A percentile compares a stretch with the other conserved stretches of the same genome.
Evolutionary conservation across 331 rosid species (phyloP).

Genomic region (Stylosanthes scabra): DNA sequence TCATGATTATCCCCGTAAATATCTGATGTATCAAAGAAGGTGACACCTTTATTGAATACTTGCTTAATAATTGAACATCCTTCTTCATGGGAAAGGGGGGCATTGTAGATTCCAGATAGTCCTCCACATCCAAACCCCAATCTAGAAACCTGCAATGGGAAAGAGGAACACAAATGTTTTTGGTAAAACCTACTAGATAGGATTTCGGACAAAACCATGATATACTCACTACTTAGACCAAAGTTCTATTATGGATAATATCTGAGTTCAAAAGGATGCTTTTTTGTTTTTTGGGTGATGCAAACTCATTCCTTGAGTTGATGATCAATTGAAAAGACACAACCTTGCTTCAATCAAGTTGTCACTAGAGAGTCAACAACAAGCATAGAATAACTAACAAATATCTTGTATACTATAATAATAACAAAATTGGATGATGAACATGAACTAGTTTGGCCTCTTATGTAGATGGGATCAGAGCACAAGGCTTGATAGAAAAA

Average conservation of each 20-base stretch:
- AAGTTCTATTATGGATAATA: background rate
- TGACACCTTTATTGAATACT: constrained; percentile 56
- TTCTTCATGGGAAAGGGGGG: constrained; percentile 67
- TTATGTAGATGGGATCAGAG: background rate
- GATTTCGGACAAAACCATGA: no score
- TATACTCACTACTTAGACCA: background rate
- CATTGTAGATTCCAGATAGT: constrained; percentile 63
- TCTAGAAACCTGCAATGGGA: constrained; percentile 56
- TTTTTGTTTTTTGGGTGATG: background rate
- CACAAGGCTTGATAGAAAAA: background rate
- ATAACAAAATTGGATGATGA: background rate
- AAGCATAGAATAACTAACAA: background rate
- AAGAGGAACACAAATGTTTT: background rate
- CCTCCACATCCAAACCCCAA: constrained; percentile 79
- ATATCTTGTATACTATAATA: background rate
- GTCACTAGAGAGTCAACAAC: background rate
- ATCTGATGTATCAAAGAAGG: constrained; percentile 61
- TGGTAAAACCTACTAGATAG: no score
- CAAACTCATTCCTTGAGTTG: background rate
- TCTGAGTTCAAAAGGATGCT: background rate
- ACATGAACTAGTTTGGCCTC: background rate
- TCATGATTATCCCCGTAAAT: constrained; percentile 47
- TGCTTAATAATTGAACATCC: constrained; percentile 63
- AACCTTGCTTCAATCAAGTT: background rate
- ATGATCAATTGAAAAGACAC: background rate